Base-by-base conservation (phyloP, 1,284 basidiomycete species). In the Rhizoctonia solani region DNA sequence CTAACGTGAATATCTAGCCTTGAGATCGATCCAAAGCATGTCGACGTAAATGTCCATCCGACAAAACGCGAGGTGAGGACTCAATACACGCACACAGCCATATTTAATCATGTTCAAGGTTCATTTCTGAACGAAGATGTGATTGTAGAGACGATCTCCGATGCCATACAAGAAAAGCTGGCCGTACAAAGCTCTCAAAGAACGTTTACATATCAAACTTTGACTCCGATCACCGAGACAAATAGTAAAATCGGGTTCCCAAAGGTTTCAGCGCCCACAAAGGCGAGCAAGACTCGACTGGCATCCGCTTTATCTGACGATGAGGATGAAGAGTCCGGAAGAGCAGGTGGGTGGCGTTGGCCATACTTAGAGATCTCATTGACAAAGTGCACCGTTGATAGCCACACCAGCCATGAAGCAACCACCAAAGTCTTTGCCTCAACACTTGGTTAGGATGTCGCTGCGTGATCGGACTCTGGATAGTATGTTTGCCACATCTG, bases 21-120 rank as follows among this genome's bases (percentile, higher is more conserved):
- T 39, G 81, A 88, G 34, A 89, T 99, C 71, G 87, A 94, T 67
- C 93, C 95, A 0, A 83, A 86, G 37, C 88, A 90, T 30, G 89
- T 99, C 9, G 97, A 99, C 74, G 95, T 98, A 67, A 99, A 99
- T 73, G 95, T 99, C 0, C 96, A 98, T 76, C 97, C 97, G 0
- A 99, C 97, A 0, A 99, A 99, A 77, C 89, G 91, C 41, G 95
- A 98, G 76, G 81, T 19, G 23, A 70, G 41, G 14, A 19, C 1
- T n/a, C 27, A 19, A 27, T 37, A 27, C n/a, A n/a, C 16, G 11
- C 47, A 6, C 29, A 14, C 14, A 23, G 23, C 23, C 6, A 49
- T 14, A 13, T 21, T 54, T 21, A 46, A 21, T 13, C 29, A 66
- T 4, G 1, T 23, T 1, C 49, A n/a, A 80, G 75, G 94, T 98